Evolutionary conservation across 202 grass and related monocot genomes (phyloP).

Genomic region (Digitaria exilis): DNA sequence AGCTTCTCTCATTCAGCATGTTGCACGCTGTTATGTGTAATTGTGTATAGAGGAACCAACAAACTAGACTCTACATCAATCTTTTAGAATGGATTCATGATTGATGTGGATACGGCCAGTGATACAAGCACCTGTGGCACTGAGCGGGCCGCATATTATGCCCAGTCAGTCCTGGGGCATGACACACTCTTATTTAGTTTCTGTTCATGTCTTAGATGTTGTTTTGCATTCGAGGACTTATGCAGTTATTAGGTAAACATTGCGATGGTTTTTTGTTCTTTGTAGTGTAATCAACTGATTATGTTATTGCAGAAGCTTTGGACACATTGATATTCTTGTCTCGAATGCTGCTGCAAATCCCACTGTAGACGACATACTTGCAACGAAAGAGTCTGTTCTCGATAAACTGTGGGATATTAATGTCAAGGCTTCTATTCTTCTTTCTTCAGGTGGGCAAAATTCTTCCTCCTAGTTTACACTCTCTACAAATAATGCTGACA

Average conservation of each 20-base stretch:
- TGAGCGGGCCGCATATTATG: background rate
- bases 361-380: conserved; percentile 63
- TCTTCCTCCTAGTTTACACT: conserved; percentile 16
- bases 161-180: background rate
- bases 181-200: background rate
- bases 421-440: conserved; percentile 83
- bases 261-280: conserved; percentile 2
- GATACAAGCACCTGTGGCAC: background rate
- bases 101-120: background rate
- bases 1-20: background rate
- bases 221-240: background rate
- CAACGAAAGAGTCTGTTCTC: conserved; percentile 74
- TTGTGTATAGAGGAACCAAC: background rate
- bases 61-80: background rate
- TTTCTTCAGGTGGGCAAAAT: conserved; percentile 66
- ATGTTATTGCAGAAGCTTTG: conserved; percentile 68
- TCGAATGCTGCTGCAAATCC: conserved; percentile 97
- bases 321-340: conserved; percentile 88
- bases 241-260: background rate
- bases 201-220: background rate
- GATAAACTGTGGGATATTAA: conserved; percentile 99
- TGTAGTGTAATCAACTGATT: conserved; percentile 3
- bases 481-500: background rate
- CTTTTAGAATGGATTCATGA: background rate
- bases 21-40: background rate